Conservation (phyloP, 2,329 filamentous ascomycete species). For the Fusarium sp. region DNA sequence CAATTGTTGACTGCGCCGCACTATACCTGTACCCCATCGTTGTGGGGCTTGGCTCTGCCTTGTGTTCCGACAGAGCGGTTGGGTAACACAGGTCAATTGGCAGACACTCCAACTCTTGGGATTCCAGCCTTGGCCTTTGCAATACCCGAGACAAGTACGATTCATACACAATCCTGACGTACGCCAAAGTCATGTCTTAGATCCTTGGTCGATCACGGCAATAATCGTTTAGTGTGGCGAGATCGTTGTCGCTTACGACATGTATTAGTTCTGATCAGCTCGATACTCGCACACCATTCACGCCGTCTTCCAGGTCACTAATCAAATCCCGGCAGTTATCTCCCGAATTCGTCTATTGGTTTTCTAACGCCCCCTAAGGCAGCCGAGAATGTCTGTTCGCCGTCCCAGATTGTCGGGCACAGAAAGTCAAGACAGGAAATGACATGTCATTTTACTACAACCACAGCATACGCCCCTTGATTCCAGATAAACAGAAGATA, state of each 20-base stretch:
- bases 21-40: conserved; percentile 18
- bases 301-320: conserved; percentile 11
- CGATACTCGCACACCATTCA: conserved; percentile 35
- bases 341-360: conserved; percentile 39
- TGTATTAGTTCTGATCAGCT: conserved; percentile 33
- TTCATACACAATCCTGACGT: conserved; percentile 2
- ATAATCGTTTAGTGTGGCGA: conserved; percentile 21
- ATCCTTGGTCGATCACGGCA: conserved; percentile 9
- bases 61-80: conserved; percentile 39
- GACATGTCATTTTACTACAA: conserved; percentile 36
- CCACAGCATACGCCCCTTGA: conserved; percentile 26
- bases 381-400: conserved; percentile 34
- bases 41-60: conserved; percentile 25
- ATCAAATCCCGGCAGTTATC: conserved; percentile 32
- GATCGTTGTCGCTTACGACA: conserved; percentile 19
- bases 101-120: conserved; percentile 4
- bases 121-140: conserved; percentile 9
- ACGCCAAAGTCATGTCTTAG: conserved; percentile 19
- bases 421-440: conserved; percentile 33
- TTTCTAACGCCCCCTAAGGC: conserved; percentile 31
- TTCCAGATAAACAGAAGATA: conserved; percentile 6
- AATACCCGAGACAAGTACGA: conserved; percentile 4
- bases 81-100: conserved; percentile 39
- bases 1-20: conserved; percentile 19
- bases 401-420: conserved; percentile 33